phyloP scores from a whole-genome alignment of 495 filamentous ascomycete genomes.

The Usnea hakonensis region DNA sequence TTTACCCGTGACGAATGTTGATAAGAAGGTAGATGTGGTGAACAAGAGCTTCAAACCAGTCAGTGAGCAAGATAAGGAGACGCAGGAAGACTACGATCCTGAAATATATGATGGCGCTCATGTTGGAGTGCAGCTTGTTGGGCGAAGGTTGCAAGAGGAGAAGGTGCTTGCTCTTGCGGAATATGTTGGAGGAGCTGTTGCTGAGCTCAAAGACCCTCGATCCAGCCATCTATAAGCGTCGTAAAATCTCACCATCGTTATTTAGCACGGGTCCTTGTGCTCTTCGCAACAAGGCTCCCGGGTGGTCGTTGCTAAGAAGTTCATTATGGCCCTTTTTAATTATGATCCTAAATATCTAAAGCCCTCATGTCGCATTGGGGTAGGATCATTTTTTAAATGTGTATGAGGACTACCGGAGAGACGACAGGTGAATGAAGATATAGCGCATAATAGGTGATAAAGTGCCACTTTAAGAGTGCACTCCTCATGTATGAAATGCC shows the following conservation, averaged over 20 bases:
- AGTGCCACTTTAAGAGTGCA: no score
- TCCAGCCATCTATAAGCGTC: neutral
- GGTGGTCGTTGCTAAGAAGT: no score
- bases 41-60: constrained; percentile 31
- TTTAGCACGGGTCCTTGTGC: neutral
- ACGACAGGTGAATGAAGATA: no score
- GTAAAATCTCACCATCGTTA: neutral
- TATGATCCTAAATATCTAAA: no score
- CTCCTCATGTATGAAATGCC: no score
- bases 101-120: constrained; percentile 48
- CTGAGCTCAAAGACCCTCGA: neutral
- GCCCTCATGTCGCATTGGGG: no score
- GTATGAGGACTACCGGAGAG: no score
- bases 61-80: constrained; percentile 36
- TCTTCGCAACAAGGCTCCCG: no score
- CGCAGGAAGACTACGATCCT: constrained; percentile 45
- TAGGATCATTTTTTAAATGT: no score
- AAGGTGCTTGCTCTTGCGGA: constrained; percentile 42
- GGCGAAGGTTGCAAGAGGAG: constrained; percentile 46
- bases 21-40: constrained; percentile 46
- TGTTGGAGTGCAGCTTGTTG: constrained; percentile 46
- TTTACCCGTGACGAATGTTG: constrained; percentile 51
- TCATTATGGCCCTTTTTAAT: no score
- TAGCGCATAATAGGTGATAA: no score
- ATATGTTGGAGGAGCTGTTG: constrained; percentile 13